Evolutionary conservation across 257 asterid genomes (phyloP), one percentile per base, ranked within the genome.

Genomic region (Nicotiana otophora): DNA sequence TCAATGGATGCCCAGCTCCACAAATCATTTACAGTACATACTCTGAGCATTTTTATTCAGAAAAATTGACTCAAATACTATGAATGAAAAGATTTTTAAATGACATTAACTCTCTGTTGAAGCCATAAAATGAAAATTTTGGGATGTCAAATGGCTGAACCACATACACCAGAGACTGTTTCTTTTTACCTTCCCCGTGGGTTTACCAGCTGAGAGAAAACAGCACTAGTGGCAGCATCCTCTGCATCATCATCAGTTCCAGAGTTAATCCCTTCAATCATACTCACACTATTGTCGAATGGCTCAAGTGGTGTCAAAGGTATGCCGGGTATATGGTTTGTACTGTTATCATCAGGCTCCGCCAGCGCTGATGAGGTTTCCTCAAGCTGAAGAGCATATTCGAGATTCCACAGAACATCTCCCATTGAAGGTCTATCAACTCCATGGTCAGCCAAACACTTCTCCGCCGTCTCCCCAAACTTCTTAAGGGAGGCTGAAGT

Each of bases 361-460:
- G 77, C 83, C 42, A 91, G 86, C 55, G 97, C 95, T 20, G 89
- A 87, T 8, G 93, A 90, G 55, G 95, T 90, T 81, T 93, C 97
- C 87, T 93, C 96, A 30, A 93, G 92, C 90, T 91, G 97, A 69
- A 93, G 91, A 39, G 96, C 97, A 78, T 93, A 91, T 62, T 93
- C 96, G 83, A 93, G 83, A 87, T 91, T 93, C 97, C 97, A 93
- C 85, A 93, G 84, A 55, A 93, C 93, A 60, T 93, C 97, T 15
- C 97, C 97, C 94, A 93, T 93, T 55, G 93, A 87, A 66, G 97
- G 97, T 87, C 97, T 86, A 62, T 93, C 96, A 33, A 90, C 93
- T 33, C 97, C 96, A 19, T 93, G 89, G 85, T 93, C 97, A 0
- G 92, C 86, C 86, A 93, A 48, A 78, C 97, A 93, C 83, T 93